Evolutionary conservation across 2,329 filamentous ascomycete genomes (phyloP), one percentile per base, ranked within the genome.

Genomic region (Cadophora sp.): DNA sequence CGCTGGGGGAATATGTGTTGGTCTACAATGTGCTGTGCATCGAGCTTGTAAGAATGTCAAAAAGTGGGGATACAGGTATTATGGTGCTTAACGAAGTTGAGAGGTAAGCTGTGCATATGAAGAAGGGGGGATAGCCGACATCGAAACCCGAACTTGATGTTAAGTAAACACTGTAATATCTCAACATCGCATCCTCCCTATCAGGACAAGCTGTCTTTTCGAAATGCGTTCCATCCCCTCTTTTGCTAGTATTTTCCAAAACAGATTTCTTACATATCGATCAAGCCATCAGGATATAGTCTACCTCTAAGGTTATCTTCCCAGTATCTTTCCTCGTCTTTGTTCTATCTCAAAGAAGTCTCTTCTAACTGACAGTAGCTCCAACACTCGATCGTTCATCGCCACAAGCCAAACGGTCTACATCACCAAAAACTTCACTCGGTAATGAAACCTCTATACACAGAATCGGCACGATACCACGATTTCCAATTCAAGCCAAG

Each of bases 361-460:
- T 9, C 18, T 39, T 36, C 30, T 18, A 8, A 22, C 6, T 9
- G 5, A 3, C 5, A 20, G n/a, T 56, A 11, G 30, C 30, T 20
- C 20, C 18, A 20, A 33, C 0, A 36, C 18, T 20, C 39, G 16
- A 5, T 16, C 7, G 6, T 64, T 69, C 36, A 41, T 50, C 8
- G 64, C 51, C 27, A 66, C 45, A 30, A 59, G 65, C 1, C 56
- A 62, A 6, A 71, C 56, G 11, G 22, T 68, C 24, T 66, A 64
- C n/a, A 62, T 62, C 3, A 22, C 53, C 33, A 53, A 66, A 1
- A 24, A 65, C 16, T 71, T 71, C 63, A 50, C 56, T 59, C 55
- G 6, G 59, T 65, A 8, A 65, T 72, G 24, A 20, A 33, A 8
- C 68, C 66, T 14, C 64, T 71, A 18, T 69, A 71, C 43, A 41